These are phyloP conservation scores for Trypanosoma conorhini DNA, from an alignment of 208 protist genomes.

Conservation along the genomic window DNA sequence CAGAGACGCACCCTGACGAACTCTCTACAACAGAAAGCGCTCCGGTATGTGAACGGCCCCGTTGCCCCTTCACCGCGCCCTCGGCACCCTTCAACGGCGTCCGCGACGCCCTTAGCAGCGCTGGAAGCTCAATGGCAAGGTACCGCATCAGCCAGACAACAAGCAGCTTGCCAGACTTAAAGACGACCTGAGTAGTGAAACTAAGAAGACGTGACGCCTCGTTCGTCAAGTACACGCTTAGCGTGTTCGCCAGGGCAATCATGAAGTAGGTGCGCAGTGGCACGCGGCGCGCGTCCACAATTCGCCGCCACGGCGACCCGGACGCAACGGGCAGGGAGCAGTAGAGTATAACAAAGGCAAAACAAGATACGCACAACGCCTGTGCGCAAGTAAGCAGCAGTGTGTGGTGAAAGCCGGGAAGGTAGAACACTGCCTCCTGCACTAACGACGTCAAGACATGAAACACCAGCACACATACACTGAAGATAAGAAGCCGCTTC, in stretches of 20 bases:
- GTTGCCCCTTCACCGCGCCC: background rate
- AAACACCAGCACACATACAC: slow-evolving; percentile 38
- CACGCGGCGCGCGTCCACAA: slow-evolving; percentile 21
- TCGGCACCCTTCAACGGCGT: background rate
- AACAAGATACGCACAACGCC: slow-evolving; percentile 29
- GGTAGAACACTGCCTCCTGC: slow-evolving; percentile 58
- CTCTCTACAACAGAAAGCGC: background rate
- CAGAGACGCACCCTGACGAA: background rate
- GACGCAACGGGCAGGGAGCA: slow-evolving; percentile 10
- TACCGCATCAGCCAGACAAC: slow-evolving; percentile 44
- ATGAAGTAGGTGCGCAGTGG: slow-evolving; percentile 44
- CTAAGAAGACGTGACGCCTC: slow-evolving; percentile 42
- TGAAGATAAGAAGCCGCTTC: slow-evolving; percentile 30
- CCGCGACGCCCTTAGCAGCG: slow-evolving; percentile 1
- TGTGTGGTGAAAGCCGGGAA: slow-evolving; percentile 51
- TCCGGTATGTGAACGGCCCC: background rate
- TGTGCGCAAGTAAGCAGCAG: slow-evolving; percentile 46
- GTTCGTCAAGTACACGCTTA: slow-evolving; percentile 53
- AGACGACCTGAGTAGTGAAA: slow-evolving; percentile 59
- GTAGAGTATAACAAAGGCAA: slow-evolving; percentile 29
- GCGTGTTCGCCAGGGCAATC: slow-evolving; percentile 44
- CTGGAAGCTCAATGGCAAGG: slow-evolving; percentile 28
- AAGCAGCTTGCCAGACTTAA: slow-evolving; percentile 70
- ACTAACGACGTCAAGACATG: slow-evolving; percentile 44
- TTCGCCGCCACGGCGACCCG: slow-evolving; percentile 5